Evolutionary conservation across 148 eudicot genomes (phyloP).

Genomic region (Rhododendron henanense): DNA sequence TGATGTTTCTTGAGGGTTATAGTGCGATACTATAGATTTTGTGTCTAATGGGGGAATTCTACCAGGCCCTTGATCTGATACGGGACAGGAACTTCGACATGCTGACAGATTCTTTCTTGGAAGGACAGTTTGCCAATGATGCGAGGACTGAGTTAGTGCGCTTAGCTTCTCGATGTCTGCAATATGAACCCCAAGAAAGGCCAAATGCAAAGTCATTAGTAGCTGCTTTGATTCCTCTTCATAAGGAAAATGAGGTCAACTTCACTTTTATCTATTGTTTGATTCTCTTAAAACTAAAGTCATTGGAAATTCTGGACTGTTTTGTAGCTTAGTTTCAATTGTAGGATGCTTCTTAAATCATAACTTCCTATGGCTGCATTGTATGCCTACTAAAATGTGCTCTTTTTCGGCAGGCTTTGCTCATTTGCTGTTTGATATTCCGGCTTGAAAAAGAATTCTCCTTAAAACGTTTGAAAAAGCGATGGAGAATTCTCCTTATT

Average conservation of each 20-base stretch:
- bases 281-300: neutral
- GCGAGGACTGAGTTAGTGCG: slow-evolving; percentile 62
- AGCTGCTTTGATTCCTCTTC: slow-evolving; percentile 57
- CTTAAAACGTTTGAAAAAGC: too few species aligned
- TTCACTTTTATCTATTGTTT: neutral
- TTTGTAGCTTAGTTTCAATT: neutral
- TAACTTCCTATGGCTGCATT: neutral
- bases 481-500: too few species aligned
- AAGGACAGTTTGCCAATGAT: slow-evolving; percentile 57
- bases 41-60: slow-evolving; percentile 1
- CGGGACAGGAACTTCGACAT: slow-evolving; percentile 63
- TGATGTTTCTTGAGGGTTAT: neutral
- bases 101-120: slow-evolving; percentile 68
- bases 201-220: slow-evolving; percentile 58
- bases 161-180: slow-evolving; percentile 65
- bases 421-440: neutral
- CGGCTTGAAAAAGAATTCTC: too few species aligned
- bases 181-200: slow-evolving; percentile 61
- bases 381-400: neutral
- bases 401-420: neutral
- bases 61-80: slow-evolving; percentile 67
- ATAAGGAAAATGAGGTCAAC: slow-evolving; percentile 62
- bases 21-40: neutral
- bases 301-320: neutral
- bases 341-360: neutral